Base-by-base conservation (phyloP, 1,284 basidiomycete genomes). In the Ceratobasidium sp. region DNA sequence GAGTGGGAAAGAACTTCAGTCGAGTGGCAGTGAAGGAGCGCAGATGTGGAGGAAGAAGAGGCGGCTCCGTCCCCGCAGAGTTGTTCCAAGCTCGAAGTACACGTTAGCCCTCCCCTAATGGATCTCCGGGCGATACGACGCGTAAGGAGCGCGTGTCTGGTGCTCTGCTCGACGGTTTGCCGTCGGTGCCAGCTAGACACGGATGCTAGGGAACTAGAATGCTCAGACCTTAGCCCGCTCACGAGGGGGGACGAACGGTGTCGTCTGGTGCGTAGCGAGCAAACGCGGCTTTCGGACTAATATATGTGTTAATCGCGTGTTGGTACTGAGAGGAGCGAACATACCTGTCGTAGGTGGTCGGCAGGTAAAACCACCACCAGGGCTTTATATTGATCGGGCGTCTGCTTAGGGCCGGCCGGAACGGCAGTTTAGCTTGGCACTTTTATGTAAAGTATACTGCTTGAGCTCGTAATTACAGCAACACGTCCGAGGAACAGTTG, bases 191-290 rank as follows among this genome's bases (percentile, higher is more conserved):
- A 26, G 55, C 55, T 58, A 58, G 55, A 58, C 55, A 58, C 55
- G 35, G 8, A 30, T 58, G 26, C 55, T 35, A 38, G 55, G 32
- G 55, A 30, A 58, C 55, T 58, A 58, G 55, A 58, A 58, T 38
- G 55, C 32, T 58, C 55, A 58, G 55, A 58, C 55, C 55, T 58
- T 58, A 58, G 55, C 55, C 55, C 55, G 55, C 55, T 58, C 55
- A 30, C 32, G 18, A 58, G 32, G 35, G 11, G 35, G 8, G 55
- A 35, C 55, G 55, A 58, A 41, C 35, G 35, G n/a, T n/a, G 35
- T 58, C 55, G 55, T 35, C 55, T 7, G 8, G 55, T 41, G 32
- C 32, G 55, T 58, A 26, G 55, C 55, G 55, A 58, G 55, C 55
- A 58, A 58, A 58, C 38, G 55, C 55, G 55, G 55, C 55, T 38